Evolutionary conservation across 164 flowering plant genomes (phyloP).

Genomic region (Piper betle): DNA sequence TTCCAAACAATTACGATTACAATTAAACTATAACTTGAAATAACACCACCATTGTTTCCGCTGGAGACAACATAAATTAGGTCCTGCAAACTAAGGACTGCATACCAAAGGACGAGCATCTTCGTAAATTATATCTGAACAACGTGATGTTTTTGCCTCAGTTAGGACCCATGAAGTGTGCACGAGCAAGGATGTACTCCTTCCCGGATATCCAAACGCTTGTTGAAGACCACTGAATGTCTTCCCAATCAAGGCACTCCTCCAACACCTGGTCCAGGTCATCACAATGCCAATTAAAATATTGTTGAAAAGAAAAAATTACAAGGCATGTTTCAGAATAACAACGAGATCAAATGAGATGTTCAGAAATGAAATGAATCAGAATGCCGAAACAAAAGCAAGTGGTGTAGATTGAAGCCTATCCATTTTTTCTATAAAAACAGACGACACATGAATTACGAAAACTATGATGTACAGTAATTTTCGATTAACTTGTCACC

Average conservation of each 20-base stretch:
- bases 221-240: conserved; percentile 91
- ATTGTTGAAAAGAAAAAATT: not conserved
- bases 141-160: not conserved
- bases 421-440: no score
- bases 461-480: no score
- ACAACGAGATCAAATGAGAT: not conserved
- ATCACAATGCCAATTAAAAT: not conserved
- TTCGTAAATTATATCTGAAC: no score
- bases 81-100: no score
- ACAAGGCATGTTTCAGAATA: not conserved
- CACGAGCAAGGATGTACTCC: conserved; percentile 71
- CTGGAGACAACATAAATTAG: no score
- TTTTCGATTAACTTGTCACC: no score
- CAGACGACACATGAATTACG: no score
- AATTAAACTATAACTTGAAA: no score
- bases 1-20: no score
- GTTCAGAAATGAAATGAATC: not conserved
- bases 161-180: conserved; percentile 62
- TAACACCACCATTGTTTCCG: no score
- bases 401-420: no score
- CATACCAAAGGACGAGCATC: no score
- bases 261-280: conserved; percentile 47
- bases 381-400: not conserved
- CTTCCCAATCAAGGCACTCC: conserved; percentile 93
- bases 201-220: conserved; percentile 86